Evolutionary conservation across 2,329 filamentous ascomycete genomes (phyloP).

Genomic region (Periglandula ipomoeae): DNA sequence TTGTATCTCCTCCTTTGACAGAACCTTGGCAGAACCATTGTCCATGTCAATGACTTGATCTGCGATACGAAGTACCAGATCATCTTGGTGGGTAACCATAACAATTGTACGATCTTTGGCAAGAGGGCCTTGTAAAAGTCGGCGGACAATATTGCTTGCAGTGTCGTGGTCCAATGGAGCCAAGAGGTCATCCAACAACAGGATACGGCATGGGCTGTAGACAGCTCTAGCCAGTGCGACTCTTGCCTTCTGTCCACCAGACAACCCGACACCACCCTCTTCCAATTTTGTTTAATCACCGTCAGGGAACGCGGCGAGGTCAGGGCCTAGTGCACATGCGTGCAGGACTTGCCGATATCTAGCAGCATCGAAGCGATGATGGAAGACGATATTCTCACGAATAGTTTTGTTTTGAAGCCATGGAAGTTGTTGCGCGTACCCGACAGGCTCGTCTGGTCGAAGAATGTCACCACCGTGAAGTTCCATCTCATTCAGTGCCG

Average conservation of each 20-base stretch:
- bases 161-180: constrained; percentile 56
- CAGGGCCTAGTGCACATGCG: constrained; percentile 48
- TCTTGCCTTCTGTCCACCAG: constrained; percentile 54
- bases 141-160: constrained; percentile 51
- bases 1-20: constrained; percentile 36
- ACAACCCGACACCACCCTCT: constrained; percentile 53
- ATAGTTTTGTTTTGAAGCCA: constrained; percentile 60
- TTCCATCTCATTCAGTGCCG: constrained; percentile 57
- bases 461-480: constrained; percentile 42
- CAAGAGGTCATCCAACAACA: constrained; percentile 55
- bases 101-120: constrained; percentile 59
- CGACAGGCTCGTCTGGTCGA: constrained; percentile 40
- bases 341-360: constrained; percentile 53
- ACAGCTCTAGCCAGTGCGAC: constrained; percentile 54
- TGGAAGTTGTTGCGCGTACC: constrained; percentile 51
- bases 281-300: constrained; percentile 52
- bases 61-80: constrained; percentile 65
- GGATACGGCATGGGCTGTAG: constrained; percentile 47
- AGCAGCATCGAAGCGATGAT: constrained; percentile 40
- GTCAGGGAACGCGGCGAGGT: constrained; percentile 45
- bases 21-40: constrained; percentile 45
- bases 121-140: constrained; percentile 49
- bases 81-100: constrained; percentile 74
- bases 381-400: constrained; percentile 56
- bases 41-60: constrained; percentile 63